phyloP scores from a whole-genome alignment of 176 grass and related monocot species.

The Tuctoria greenei region DNA sequence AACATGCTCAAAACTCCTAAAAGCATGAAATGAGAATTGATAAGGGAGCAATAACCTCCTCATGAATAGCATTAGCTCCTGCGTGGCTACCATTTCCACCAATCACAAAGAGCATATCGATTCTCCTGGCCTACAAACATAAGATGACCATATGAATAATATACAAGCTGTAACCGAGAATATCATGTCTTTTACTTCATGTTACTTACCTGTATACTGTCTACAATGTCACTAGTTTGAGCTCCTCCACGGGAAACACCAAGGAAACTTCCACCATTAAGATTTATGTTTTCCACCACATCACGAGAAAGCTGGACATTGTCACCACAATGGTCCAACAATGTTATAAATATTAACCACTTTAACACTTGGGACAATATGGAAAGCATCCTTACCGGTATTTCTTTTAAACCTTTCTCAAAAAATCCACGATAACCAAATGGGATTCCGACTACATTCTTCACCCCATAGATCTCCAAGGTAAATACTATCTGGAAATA shows the following conservation, averaged over 20 bases:
- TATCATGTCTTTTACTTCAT: constrained; percentile 19
- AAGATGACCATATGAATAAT: not conserved
- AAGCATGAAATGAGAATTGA: constrained; percentile 17
- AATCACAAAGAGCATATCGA: constrained; percentile 97
- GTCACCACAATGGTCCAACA: constrained; percentile 14
- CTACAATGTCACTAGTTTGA: constrained; percentile 81
- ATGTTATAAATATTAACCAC: constrained; percentile 4
- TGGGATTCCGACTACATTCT: constrained; percentile 92
- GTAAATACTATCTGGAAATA: constrained; percentile 90
- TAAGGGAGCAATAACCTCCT: constrained; percentile 54
- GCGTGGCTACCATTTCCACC: constrained; percentile 97
- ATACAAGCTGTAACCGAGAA: constrained; percentile 4
- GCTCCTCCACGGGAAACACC: constrained; percentile 91
- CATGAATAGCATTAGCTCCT: constrained; percentile 89
- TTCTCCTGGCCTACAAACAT: constrained; percentile 71
- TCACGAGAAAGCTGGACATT: constrained; percentile 71
- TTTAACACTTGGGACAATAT: not conserved
- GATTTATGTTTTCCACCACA: constrained; percentile 96
- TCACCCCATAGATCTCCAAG: constrained; percentile 86
- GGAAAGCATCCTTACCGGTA: constrained; percentile 54
- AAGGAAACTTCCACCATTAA: constrained; percentile 87
- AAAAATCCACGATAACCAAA: constrained; percentile 95
- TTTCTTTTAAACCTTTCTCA: constrained; percentile 81
- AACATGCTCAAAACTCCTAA: not conserved
- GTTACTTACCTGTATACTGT: constrained; percentile 78